phyloP scores from a whole-genome alignment of 768 basidiomycete species.

The Agaricus sinodeliciosus region DNA sequence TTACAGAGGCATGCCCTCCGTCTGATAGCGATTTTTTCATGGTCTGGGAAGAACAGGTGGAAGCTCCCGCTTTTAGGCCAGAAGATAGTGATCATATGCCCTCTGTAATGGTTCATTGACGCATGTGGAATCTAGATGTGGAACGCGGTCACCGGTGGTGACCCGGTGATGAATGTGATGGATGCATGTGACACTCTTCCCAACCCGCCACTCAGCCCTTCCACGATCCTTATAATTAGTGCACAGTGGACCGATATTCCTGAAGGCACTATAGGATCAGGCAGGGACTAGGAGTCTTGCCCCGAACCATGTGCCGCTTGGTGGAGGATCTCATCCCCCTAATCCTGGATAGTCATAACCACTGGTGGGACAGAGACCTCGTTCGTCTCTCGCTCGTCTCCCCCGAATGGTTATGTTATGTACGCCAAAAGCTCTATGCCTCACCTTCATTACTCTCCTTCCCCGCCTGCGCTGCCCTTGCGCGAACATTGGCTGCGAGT shows the following conservation, averaged over 20 bases:
- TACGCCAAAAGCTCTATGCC: constrained; percentile 38
- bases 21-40: not conserved
- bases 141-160: too few species aligned
- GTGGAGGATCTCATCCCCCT: constrained; percentile 47
- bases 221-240: constrained; percentile 11
- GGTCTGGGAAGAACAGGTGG: not conserved
- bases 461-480: constrained; percentile 32
- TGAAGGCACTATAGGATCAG: too few species aligned
- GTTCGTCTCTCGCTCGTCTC: constrained; percentile 44
- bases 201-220: constrained; percentile 11
- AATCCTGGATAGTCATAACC: constrained; percentile 39
- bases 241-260: not conserved
- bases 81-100: too few species aligned
- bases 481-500: constrained; percentile 33
- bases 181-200: not conserved
- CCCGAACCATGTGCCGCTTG: constrained; percentile 20
- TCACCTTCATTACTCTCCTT: constrained; percentile 36
- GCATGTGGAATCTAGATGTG: too few species aligned
- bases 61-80: not conserved
- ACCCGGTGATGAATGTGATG: too few species aligned
- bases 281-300: not conserved
- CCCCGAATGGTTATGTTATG: constrained; percentile 36
- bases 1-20: not conserved
- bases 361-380: constrained; percentile 53
- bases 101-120: too few species aligned